These are phyloP conservation scores for Penstemon davidsonii DNA, from an alignment of 257 asterid genomes.

Conservation along the genomic window DNA sequence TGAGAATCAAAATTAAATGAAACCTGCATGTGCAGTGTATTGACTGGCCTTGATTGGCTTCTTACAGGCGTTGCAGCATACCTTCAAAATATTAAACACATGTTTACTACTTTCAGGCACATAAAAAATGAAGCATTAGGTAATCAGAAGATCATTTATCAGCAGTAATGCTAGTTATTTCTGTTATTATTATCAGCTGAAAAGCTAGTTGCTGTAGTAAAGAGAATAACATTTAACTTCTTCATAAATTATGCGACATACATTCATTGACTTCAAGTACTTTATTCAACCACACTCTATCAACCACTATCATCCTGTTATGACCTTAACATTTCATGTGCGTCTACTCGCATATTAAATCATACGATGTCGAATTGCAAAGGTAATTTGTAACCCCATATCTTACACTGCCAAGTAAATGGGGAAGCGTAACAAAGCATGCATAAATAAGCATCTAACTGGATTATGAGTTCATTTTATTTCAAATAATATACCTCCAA, in stretches of 20 bases:
- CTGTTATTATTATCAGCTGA: neutral
- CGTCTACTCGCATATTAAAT: conserved; percentile 1
- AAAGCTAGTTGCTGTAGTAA: conserved; percentile 2
- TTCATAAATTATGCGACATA: conserved; percentile 10
- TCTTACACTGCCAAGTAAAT: neutral
- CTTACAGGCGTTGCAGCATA: conserved; percentile 87
- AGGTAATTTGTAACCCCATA: neutral
- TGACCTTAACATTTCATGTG: neutral
- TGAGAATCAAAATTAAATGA: conserved; percentile 27
- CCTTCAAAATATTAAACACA: conserved; percentile 54
- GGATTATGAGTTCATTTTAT: neutral
- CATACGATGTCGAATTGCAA: neutral
- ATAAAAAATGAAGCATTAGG: conserved; percentile 20
- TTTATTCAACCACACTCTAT: conserved; percentile 10
- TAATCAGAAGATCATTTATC: conserved; percentile 13
- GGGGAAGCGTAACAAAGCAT: conserved; percentile 12
- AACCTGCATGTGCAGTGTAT: conserved; percentile 81
- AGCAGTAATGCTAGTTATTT: conserved; percentile 10
- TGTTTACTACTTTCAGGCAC: conserved; percentile 26
- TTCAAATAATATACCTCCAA: neutral
- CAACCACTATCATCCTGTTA: conserved; percentile 20
- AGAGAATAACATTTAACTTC: neutral
- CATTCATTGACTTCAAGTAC: conserved; percentile 17
- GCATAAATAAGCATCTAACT: neutral
- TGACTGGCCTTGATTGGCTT: conserved; percentile 93